A percentile compares a stretch with the other conserved stretches of the same genome.
Evolutionary conservation across 169 alveolate species (phyloP).

Genomic region (Perkinsus chesapeaki): DNA sequence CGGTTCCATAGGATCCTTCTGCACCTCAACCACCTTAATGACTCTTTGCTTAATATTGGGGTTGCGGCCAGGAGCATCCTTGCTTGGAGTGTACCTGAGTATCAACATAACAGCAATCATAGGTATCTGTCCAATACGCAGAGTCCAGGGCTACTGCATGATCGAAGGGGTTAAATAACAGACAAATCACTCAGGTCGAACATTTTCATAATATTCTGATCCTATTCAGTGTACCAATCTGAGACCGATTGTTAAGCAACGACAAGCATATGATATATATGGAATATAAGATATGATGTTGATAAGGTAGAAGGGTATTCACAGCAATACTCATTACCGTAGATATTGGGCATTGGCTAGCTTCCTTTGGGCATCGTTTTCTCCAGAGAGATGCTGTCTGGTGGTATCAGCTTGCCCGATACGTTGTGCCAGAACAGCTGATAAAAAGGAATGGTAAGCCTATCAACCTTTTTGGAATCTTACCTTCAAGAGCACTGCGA

Average conservation of each 20-base stretch:
- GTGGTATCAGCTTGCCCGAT: background rate
- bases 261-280: too few species aligned
- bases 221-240: too few species aligned
- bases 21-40: slow-evolving; percentile 73
- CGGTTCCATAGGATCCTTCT: slow-evolving; percentile 90
- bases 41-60: slow-evolving; percentile 63
- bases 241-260: too few species aligned
- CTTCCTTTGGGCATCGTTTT: background rate
- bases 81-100: background rate
- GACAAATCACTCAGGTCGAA: too few species aligned
- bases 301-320: too few species aligned
- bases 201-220: too few species aligned
- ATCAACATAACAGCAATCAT: background rate
- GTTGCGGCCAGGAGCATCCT: slow-evolving; percentile 43
- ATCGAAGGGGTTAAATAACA: too few species aligned
- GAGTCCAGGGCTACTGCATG: too few species aligned
- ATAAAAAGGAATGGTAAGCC: background rate
- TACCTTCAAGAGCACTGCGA: background rate
- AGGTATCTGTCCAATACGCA: background rate
- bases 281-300: too few species aligned
- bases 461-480: background rate
- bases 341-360: background rate
- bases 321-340: too few species aligned
- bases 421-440: slow-evolving; percentile 1
- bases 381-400: background rate